These are phyloP conservation scores for Aspergillus fischeri DNA, from an alignment of 2,329 filamentous ascomycete species.

Conservation along the genomic window DNA sequence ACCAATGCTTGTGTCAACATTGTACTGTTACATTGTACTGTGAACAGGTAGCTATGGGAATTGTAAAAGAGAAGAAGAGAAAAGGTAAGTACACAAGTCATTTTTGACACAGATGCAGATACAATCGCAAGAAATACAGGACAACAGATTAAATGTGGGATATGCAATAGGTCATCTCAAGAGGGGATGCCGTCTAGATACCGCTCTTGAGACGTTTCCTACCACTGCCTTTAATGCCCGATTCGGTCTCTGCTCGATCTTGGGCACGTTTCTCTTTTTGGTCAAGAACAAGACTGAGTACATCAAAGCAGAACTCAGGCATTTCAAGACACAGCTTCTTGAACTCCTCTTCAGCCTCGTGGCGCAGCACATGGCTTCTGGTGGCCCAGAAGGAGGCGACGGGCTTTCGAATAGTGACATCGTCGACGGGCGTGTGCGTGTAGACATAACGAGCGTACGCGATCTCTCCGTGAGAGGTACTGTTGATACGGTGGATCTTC, in stretches of 20 bases:
- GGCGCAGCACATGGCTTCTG: conserved; percentile 71
- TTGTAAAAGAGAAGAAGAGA: not conserved
- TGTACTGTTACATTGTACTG: not conserved
- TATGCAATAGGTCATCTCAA: not conserved
- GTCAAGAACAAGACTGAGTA: conserved; percentile 60
- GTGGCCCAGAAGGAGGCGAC: conserved; percentile 90
- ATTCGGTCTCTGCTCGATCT: conserved; percentile 34
- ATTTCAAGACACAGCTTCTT: conserved; percentile 78
- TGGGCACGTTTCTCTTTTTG: conserved; percentile 40
- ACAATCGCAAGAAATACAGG: not conserved
- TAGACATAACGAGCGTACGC: conserved; percentile 90
- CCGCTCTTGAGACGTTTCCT: conserved; percentile 37
- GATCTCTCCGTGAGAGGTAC: conserved; percentile 84
- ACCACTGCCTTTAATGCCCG: conserved; percentile 31
- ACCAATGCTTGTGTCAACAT: not conserved
- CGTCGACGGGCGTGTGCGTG: conserved; percentile 65
- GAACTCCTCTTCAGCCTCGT: conserved; percentile 85
- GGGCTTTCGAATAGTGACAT: conserved; percentile 71
- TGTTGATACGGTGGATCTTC: conserved; percentile 90
- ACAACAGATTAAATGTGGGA: not conserved
- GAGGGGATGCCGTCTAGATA: conserved; percentile 10
- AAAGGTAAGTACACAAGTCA: not conserved
- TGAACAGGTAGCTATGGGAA: not conserved
- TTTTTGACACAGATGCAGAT: not conserved
- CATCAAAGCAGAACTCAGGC: conserved; percentile 89